Conservation (phyloP, 2,329 filamentous ascomycete genomes). For the Phialophora expanda region DNA sequence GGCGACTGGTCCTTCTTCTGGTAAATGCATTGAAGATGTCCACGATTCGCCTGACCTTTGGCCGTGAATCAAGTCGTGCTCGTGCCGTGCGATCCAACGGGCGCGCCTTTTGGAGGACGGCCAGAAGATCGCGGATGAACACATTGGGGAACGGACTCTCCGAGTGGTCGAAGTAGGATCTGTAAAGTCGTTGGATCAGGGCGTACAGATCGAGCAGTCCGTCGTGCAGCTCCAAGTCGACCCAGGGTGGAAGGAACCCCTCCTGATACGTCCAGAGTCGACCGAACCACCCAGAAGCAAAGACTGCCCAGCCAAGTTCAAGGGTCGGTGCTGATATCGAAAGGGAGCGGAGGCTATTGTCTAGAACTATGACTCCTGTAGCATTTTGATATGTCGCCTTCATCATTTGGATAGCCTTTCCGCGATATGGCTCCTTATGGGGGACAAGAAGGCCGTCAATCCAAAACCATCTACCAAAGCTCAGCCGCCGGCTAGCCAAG, state of each 20-base stretch:
- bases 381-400: neutral
- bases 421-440: neutral
- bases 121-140: conserved; percentile 11
- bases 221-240: neutral
- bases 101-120: conserved; percentile 12
- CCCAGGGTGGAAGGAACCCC: neutral
- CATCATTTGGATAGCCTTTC: neutral
- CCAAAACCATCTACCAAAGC: neutral
- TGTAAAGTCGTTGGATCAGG: neutral
- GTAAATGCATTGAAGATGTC: neutral
- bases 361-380: neutral
- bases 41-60: neutral
- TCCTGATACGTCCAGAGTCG: neutral
- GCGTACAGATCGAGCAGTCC: neutral
- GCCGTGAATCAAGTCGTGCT: neutral
- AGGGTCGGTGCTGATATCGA: neutral
- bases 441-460: neutral
- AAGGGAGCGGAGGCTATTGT: neutral
- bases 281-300: neutral
- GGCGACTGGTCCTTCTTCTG: neutral
- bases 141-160: neutral
- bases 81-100: conserved; percentile 7
- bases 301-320: neutral
- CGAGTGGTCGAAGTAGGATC: neutral
- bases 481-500: neutral